A percentile compares a stretch with the other conserved stretches of the same genome.
Conservation (phyloP, 1,139 yeast species). For the Eremothecium gossypii region DNA sequence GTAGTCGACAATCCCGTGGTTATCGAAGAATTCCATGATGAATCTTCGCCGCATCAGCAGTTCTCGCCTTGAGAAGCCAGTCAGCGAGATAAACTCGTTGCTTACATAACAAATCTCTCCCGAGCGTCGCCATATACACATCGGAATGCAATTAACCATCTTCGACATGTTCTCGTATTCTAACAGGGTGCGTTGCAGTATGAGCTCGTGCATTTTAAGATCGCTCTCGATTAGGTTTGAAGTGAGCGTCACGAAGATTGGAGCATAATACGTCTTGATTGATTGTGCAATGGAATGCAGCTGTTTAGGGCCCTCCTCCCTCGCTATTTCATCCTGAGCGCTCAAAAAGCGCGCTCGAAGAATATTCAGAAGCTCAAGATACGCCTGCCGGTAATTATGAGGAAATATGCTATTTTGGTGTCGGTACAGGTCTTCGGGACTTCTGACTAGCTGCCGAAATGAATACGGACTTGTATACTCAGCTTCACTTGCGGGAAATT, state of each 20-base stretch:
- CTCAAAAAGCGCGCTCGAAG: constrained; percentile 41
- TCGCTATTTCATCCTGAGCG: constrained; percentile 2
- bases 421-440: constrained; percentile 54
- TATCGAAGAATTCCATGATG: constrained; percentile 80
- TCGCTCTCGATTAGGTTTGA: constrained; percentile 59
- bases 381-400: constrained; percentile 60
- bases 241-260: constrained; percentile 66
- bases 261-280: constrained; percentile 55
- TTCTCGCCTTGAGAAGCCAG: constrained; percentile 38
- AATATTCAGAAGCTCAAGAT: constrained; percentile 50
- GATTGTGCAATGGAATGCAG: constrained; percentile 51
- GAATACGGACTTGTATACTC: constrained; percentile 44
- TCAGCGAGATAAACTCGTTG: constrained; percentile 53
- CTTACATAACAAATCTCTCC: constrained; percentile 69
- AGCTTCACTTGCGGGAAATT: not conserved
- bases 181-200: constrained; percentile 57
- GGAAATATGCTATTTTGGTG: constrained; percentile 42
- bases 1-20: constrained; percentile 71
- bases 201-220: constrained; percentile 54
- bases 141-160: constrained; percentile 52
- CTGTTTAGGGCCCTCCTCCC: constrained; percentile 33
- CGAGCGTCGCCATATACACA: constrained; percentile 69
- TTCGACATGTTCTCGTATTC: constrained; percentile 47
- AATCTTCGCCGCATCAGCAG: constrained; percentile 38
- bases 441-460: constrained; percentile 50